A percentile compares a stretch with the other conserved stretches of the same genome.
These are phyloP conservation scores for Deakozyma indianensis DNA, from an alignment of 805 yeast genomes.

Conservation along the genomic window DNA sequence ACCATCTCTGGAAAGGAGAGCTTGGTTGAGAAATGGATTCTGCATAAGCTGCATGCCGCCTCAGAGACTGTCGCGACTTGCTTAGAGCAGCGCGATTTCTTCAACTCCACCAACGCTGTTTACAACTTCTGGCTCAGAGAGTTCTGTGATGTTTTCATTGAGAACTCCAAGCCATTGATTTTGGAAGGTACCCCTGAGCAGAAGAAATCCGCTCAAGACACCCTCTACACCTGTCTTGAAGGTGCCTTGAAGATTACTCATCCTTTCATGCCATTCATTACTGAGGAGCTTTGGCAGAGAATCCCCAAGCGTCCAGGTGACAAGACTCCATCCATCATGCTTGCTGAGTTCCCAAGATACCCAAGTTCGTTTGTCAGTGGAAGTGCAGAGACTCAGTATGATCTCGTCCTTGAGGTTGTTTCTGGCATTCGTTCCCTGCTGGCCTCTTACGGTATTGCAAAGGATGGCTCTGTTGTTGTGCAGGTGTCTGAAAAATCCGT, in stretches of 20 bases:
- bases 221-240: slow-evolving; percentile 84
- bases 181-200: slow-evolving; percentile 81
- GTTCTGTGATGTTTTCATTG: slow-evolving; percentile 95
- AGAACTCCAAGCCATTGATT: slow-evolving; percentile 86
- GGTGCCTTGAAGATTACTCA: slow-evolving; percentile 84
- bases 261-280: slow-evolving; percentile 95
- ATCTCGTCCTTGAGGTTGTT: slow-evolving; percentile 70
- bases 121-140: slow-evolving; percentile 92
- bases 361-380: slow-evolving; percentile 44
- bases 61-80: slow-evolving; percentile 48
- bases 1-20: slow-evolving; percentile 62
- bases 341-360: slow-evolving; percentile 67
- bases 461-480: slow-evolving; percentile 75
- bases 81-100: slow-evolving; percentile 76
- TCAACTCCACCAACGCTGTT: slow-evolving; percentile 71
- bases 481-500: slow-evolving; percentile 43
- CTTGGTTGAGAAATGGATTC: slow-evolving; percentile 92
- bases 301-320: slow-evolving; percentile 77
- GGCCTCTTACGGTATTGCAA: slow-evolving; percentile 77
- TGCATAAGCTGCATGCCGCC: slow-evolving; percentile 67
- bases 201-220: slow-evolving; percentile 82
- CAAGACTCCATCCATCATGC: slow-evolving; percentile 52
- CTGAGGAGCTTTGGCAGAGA: slow-evolving; percentile 99
- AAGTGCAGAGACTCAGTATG: slow-evolving; percentile 61
- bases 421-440: slow-evolving; percentile 85